Evolutionary conservation across 352 stramenopile species (phyloP), one percentile per base, ranked within the genome.

Genomic region (Achlya hypogyna): DNA sequence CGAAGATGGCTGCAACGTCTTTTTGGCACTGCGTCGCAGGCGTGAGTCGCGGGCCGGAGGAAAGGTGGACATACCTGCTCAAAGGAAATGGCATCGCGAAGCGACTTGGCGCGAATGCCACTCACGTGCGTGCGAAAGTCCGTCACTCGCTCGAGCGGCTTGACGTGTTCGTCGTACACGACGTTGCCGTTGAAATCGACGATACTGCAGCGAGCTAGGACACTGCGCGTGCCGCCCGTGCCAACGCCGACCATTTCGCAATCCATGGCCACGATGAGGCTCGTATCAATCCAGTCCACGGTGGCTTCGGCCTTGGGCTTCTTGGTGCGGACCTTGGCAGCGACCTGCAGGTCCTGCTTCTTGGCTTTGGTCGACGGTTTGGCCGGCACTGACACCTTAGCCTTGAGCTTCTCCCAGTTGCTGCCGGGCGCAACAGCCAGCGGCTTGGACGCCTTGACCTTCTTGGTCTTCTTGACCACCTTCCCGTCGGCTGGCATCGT

Each of bases 161-260:
- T 81, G 43, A 95, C 82, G 47, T 86, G 74, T 65, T 92, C 87
- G 71, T 95, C 86, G 69, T 93, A 95, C 40, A 95, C 62, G 62
- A 95, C 82, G 22, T 79, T 76, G 59, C 86, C 86, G 14, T 95
- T 74, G 62, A 86, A 95, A 72, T 92, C 81, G 34, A 95, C 83
- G 51, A 95, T 89, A 78, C 84, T 93, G 74, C 86, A 95, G n/a
- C 86, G 81, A 25, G 86, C 86, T 23, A 95, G 68, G 35, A 89
- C 86, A 47, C 84, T 93, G 27, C 79, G 84, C 64, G 86, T 88
- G 28, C 86, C 86, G 2, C 78, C 86, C 18, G 87, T 66, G 0
- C 86, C 86, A 2, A 95, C 86, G 34, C 86, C 86, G 8, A 95
- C 86, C 86, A 95, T 95, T 71, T 95, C 86, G 69, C 86, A 95